Evolutionary conservation across 2,329 filamentous ascomycete species (phyloP).

Genomic region (Nigrospora sphaerica): DNA sequence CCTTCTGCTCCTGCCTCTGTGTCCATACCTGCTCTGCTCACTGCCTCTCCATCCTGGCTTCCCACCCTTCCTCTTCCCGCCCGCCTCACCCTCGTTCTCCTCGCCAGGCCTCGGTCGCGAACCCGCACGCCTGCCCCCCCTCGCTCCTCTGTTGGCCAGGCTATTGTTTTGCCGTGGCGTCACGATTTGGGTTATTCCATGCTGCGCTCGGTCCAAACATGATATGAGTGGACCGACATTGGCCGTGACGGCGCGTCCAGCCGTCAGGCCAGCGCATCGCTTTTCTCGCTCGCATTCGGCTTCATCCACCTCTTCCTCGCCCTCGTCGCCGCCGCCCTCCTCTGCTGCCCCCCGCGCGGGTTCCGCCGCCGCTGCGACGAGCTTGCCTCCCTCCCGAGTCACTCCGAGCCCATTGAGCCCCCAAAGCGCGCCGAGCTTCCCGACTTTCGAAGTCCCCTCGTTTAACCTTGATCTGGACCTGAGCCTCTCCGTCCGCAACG

Average conservation of each 20-base stretch:
- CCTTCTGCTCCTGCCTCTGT: too few relatives aligned
- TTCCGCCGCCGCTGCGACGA: not conserved
- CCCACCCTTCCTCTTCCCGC: too few relatives aligned
- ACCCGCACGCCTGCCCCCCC: too few relatives aligned
- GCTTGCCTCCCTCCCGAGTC: constrained; percentile 6
- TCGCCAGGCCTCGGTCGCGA: too few relatives aligned
- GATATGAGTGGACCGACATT: constrained; percentile 35
- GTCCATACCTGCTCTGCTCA: too few relatives aligned
- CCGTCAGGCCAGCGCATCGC: constrained; percentile 28
- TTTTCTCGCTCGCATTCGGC: constrained; percentile 22
- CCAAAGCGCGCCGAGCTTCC: constrained; percentile 16
- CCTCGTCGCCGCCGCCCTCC: constrained; percentile 15
- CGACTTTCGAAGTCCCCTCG: constrained; percentile 43
- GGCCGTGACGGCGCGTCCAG: constrained; percentile 29
- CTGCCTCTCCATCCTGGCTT: too few relatives aligned
- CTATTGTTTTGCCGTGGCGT: too few relatives aligned
- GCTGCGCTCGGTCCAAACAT: constrained; percentile 18
- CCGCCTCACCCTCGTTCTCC: too few relatives aligned
- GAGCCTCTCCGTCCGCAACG: constrained; percentile 31
- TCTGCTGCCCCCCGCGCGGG: not conserved
- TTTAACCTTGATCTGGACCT: constrained; percentile 44
- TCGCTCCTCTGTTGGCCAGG: too few relatives aligned
- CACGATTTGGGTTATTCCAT: too few relatives aligned
- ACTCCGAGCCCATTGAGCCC: not conserved
- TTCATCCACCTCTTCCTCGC: constrained; percentile 14